Conservation (phyloP, 148 eudicot species). For the Amaranthus palmeri region DNA sequence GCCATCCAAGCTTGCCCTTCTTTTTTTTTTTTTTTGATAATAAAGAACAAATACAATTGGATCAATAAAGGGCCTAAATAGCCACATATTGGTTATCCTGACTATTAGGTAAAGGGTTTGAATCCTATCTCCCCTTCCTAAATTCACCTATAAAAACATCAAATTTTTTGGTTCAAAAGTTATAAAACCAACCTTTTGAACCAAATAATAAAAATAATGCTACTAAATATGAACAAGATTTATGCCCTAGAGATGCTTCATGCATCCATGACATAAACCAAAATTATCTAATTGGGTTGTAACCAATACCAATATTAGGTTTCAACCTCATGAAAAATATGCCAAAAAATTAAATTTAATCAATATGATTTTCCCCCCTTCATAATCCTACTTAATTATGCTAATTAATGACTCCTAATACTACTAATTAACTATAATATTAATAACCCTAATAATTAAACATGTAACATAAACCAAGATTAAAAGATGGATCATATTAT, state of each 20-base stretch:
- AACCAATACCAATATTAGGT: conserved; percentile 37
- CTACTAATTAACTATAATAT: conserved; percentile 21
- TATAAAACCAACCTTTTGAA: conserved; percentile 45
- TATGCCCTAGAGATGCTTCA: conserved; percentile 35
- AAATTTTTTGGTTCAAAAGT: conserved; percentile 33
- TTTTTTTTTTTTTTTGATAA: conserved; percentile 19
- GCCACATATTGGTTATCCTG: conserved; percentile 24
- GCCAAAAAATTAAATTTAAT: conserved; percentile 9
- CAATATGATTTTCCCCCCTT: conserved; percentile 8
- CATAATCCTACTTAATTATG: conserved; percentile 17
- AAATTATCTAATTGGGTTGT: conserved; percentile 24
- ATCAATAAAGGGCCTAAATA: conserved; percentile 19
- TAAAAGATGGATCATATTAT: conserved; percentile 5
- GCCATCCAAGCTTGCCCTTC: conserved; percentile 29
- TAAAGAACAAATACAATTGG: conserved; percentile 25
- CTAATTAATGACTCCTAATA: conserved; percentile 27
- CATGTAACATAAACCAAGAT: conserved; percentile 18
- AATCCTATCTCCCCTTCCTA: conserved; percentile 29
- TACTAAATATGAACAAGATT: conserved; percentile 35
- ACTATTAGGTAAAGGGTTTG: conserved; percentile 23
- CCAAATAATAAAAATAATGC: conserved; percentile 28
- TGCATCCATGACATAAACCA: conserved; percentile 29
- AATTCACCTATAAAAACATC: conserved; percentile 21
- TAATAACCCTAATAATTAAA: conserved; percentile 11
- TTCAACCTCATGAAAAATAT: conserved; percentile 29